phyloP scores from a whole-genome alignment of 2,329 filamentous ascomycete species.

The Pseudogymnoascus pannorum region DNA sequence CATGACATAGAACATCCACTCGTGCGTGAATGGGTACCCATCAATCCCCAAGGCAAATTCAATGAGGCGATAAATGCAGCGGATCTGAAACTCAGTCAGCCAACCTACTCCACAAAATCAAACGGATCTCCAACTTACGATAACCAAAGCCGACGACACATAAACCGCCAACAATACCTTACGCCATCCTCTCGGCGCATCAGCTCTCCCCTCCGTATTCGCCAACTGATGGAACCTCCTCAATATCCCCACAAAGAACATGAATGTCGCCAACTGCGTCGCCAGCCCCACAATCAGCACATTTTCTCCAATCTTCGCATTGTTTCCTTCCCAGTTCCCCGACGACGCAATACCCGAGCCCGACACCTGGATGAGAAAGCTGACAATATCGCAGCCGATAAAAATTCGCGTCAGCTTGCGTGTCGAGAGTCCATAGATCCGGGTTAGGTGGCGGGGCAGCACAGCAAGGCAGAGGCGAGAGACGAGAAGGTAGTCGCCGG shows the following conservation, averaged over 20 bases:
- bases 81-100: constrained; percentile 31
- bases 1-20: constrained; percentile 47
- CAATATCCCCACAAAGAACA: constrained; percentile 35
- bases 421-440: constrained; percentile 32
- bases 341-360: constrained; percentile 39
- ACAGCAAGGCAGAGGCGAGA: constrained; percentile 38
- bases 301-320: constrained; percentile 33
- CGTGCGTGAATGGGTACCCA: constrained; percentile 41
- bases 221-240: constrained; percentile 32
- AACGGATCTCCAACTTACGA: constrained; percentile 32
- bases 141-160: constrained; percentile 37
- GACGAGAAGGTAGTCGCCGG: constrained; percentile 44
- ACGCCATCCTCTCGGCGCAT: constrained; percentile 31
- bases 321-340: constrained; percentile 35
- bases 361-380: constrained; percentile 38
- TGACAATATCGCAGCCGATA: constrained; percentile 38
- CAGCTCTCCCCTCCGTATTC: constrained; percentile 14
- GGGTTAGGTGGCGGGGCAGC: constrained; percentile 29
- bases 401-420: constrained; percentile 39
- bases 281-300: constrained; percentile 37
- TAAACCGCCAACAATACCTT: constrained; percentile 37
- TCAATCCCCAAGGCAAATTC: constrained; percentile 46
- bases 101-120: not conserved
- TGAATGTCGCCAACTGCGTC: constrained; percentile 36
- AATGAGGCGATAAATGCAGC: constrained; percentile 46